Percentiles rank a stretch among this genome's conserved stretches.
phyloP scores from a whole-genome alignment of 2,329 filamentous ascomycete species.

The Colletotrichum paranaense region DNA sequence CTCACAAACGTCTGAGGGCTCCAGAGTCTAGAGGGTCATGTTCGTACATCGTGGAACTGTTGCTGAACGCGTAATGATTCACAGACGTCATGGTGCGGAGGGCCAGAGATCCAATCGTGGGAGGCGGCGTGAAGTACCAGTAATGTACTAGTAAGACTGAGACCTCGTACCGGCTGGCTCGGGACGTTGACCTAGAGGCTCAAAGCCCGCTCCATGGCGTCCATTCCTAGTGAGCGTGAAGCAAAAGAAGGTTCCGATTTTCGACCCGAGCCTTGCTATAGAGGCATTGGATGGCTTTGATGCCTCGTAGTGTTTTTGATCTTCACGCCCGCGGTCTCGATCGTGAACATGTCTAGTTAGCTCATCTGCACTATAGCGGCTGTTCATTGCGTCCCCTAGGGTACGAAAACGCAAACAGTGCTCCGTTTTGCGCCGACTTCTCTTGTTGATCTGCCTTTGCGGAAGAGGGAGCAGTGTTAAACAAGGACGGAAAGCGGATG shows the following conservation, averaged over 20 bases:
- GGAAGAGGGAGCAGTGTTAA: background rate
- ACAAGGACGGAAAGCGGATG: background rate
- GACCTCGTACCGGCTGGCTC: background rate
- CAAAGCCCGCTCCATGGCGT: background rate
- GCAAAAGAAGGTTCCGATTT: background rate
- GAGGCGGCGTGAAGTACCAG: background rate
- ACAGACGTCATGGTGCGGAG: background rate
- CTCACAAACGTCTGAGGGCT: background rate
- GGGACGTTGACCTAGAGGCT: background rate
- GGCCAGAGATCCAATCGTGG: background rate
- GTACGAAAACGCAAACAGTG: background rate
- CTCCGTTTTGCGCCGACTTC: background rate
- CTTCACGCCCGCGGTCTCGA: background rate
- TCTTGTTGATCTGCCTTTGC: background rate
- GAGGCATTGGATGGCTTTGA: background rate
- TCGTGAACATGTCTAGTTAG: background rate
- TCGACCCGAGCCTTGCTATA: background rate
- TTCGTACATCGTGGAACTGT: background rate
- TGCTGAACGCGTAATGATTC: conserved; percentile 3
- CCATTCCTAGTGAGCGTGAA: background rate
- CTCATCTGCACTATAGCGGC: background rate
- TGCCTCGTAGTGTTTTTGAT: background rate
- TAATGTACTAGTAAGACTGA: background rate
- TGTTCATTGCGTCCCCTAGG: background rate
- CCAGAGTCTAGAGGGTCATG: background rate